phyloP scores from a whole-genome alignment of 768 basidiomycete species.

The Tubosaeta brunneosetosa region DNA sequence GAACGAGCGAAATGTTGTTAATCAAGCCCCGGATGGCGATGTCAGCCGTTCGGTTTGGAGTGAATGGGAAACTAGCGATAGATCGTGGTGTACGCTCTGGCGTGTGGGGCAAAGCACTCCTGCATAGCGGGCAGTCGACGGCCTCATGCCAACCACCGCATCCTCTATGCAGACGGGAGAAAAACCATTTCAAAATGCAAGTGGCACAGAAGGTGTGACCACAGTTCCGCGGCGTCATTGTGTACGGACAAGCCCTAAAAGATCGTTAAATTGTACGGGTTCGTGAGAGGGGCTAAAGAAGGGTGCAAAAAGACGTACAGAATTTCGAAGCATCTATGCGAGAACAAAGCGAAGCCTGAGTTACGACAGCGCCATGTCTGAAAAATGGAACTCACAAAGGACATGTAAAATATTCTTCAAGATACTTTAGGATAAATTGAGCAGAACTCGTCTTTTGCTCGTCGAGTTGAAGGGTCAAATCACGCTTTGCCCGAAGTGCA shows the following conservation, averaged over 20 bases:
- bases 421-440: constrained; percentile 42
- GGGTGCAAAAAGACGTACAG: constrained; percentile 32
- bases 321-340: constrained; percentile 56
- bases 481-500: constrained; percentile 39
- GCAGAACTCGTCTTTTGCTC: constrained; percentile 32
- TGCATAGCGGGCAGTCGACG: constrained; percentile 66
- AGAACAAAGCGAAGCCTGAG: constrained; percentile 8
- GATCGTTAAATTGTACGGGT: neutral
- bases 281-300: constrained; percentile 3
- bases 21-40: constrained; percentile 49
- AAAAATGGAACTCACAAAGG: constrained; percentile 43
- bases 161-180: constrained; percentile 56
- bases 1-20: constrained; percentile 43
- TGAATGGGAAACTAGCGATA: constrained; percentile 54
- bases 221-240: constrained; percentile 49
- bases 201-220: constrained; percentile 68
- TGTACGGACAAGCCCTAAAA: constrained; percentile 49
- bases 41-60: constrained; percentile 56
- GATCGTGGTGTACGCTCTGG: constrained; percentile 50
- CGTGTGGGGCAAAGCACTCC: constrained; percentile 47
- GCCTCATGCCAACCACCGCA: constrained; percentile 67
- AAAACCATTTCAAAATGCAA: constrained; percentile 66
- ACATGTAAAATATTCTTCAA: constrained; percentile 65
- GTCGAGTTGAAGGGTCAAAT: constrained; percentile 38
- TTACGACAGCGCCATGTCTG: constrained; percentile 4